Evolutionary conservation across 2,329 filamentous ascomycete genomes (phyloP), one percentile per base, ranked within the genome.

Genomic region (Kalmusia sp.): DNA sequence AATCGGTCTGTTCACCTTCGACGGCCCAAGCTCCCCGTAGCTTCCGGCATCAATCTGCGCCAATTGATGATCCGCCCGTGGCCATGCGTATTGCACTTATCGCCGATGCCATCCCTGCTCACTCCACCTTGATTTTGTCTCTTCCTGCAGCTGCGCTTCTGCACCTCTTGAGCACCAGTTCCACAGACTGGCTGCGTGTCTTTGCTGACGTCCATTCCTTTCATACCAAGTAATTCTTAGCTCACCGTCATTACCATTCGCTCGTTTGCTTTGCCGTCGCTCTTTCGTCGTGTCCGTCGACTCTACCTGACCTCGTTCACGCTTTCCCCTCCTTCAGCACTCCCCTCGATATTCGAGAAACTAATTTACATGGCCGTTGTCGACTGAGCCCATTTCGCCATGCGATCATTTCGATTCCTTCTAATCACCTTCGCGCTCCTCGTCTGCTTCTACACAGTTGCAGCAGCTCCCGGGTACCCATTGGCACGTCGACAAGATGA

Each of bases 401-500:
- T 73, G 71, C 68, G 62, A 12, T 65, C 65, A 39, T 57, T 59
- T 48, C 60, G 57, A 43, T 58, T 62, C 49, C 58, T 72, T 22
- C 27, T 68, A 34, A 50, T 65, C 35, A 62, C 53, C 54, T 52
- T 73, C 45, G 63, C 59, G 22, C 61, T 73, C 34, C 27, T 66
- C 28, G 47, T 71, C 21, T 70, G 61, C 51, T 54, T 70, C 14
- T 58, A 71, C 25, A 53, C 58, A 6, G 61, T 63, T 33, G 46
- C 54, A 21, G 62, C 64, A 45, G 61, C 63, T 28, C 57, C 67
- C 22, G 63, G 59, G 33, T 43, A 54, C 49, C 62, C 56, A 28
- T 34, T 72, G n/a, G 40, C 41, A 6, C 59, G 57, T 30, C 69
- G 71, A 44, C 71, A 74, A 47, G 63, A 74, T 59, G 69, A 62